These are phyloP conservation scores for Hymenochaete sp. DNA, from an alignment of 1,284 basidiomycete species.

Conservation along the genomic window DNA sequence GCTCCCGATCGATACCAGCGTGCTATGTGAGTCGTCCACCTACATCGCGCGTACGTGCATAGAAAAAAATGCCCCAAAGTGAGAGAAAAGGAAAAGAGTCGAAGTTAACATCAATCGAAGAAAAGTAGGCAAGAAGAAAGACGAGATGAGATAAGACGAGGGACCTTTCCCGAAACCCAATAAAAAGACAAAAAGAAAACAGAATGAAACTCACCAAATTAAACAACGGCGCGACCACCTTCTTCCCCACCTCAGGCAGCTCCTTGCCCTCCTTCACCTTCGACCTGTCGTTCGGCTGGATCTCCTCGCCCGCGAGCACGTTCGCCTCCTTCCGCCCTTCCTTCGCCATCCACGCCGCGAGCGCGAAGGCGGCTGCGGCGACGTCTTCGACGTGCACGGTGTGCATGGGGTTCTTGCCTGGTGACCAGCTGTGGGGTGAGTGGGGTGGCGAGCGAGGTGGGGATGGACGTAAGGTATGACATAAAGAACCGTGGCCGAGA, in stretches of 20 bases:
- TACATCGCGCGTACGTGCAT: slow-evolving; percentile 23
- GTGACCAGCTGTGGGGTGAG: slow-evolving; percentile 49
- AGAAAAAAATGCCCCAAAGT: background rate
- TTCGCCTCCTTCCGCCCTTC: slow-evolving; percentile 57
- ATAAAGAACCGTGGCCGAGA: too few species aligned
- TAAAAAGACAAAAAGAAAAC: too few species aligned
- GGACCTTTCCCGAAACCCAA: too few species aligned
- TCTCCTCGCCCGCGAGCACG: slow-evolving; percentile 53
- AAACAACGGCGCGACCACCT: slow-evolving; percentile 68
- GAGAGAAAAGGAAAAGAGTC: slow-evolving; percentile 8
- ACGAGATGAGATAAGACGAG: background rate
- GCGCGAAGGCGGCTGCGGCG: slow-evolving; percentile 66
- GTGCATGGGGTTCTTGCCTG: slow-evolving; percentile 72
- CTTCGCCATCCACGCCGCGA: slow-evolving; percentile 62
- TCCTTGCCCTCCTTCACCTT: slow-evolving; percentile 49
- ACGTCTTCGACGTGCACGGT: slow-evolving; percentile 77
- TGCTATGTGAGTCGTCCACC: slow-evolving; percentile 77
- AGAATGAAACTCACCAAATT: slow-evolving; percentile 64
- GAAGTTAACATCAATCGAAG: background rate
- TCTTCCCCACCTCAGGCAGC: slow-evolving; percentile 43
- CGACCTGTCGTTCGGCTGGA: slow-evolving; percentile 62
- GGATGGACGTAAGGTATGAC: slow-evolving; percentile 13
- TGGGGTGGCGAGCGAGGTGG: slow-evolving; percentile 9
- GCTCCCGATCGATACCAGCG: slow-evolving; percentile 66
- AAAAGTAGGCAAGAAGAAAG: background rate